These are phyloP conservation scores for Microcyclospora tardicrescens DNA, from an alignment of 2,329 filamentous ascomycete genomes.

Conservation along the genomic window DNA sequence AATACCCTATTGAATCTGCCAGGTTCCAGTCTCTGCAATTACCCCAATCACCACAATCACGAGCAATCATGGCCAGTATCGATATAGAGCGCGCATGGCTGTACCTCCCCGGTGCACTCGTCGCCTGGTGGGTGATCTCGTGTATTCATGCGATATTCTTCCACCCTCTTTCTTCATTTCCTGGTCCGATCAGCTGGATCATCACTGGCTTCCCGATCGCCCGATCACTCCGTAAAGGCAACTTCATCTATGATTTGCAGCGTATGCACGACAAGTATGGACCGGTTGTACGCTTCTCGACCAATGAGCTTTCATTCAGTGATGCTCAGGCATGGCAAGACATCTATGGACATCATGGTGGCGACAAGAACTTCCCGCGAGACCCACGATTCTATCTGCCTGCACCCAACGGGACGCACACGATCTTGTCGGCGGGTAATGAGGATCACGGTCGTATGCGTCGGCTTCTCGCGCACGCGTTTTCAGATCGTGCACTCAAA, in stretches of 20 bases:
- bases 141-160: constrained; percentile 7
- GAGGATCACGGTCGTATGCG: constrained; percentile 27
- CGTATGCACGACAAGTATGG: constrained; percentile 26
- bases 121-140: too few relatives aligned
- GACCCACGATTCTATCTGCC: constrained; percentile 23
- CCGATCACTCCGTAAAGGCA: too few relatives aligned
- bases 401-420: constrained; percentile 19
- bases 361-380: neutral
- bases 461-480: constrained; percentile 28
- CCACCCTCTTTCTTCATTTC: constrained; percentile 22
- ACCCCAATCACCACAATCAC: too few relatives aligned
- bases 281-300: constrained; percentile 29
- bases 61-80: too few relatives aligned
- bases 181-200: constrained; percentile 14
- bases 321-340: constrained; percentile 28
- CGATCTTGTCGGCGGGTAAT: constrained; percentile 24
- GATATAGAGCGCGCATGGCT: too few relatives aligned
- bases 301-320: constrained; percentile 34
- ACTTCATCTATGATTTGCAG: neutral
- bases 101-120: too few relatives aligned
- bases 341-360: constrained; percentile 21
- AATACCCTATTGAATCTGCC: too few relatives aligned
- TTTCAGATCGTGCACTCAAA: constrained; percentile 30
- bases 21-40: too few relatives aligned
- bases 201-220: too few relatives aligned